Conservation (phyloP, 257 asterid genomes). For the Plantago elongata region DNA sequence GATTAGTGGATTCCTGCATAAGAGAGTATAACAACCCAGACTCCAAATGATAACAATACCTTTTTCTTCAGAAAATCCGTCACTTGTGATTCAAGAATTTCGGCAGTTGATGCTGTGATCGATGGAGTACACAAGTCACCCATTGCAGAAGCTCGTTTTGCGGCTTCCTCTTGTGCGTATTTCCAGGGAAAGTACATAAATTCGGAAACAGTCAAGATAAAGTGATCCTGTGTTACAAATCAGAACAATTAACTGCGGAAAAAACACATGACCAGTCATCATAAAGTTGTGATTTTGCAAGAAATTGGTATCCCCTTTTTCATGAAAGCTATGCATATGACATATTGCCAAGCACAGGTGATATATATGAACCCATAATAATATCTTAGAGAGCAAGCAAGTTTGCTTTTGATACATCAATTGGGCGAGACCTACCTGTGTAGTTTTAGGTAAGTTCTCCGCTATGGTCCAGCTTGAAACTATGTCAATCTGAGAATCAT, state of each 20-base stretch:
- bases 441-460: slow-evolving; percentile 62
- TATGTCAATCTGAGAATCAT: slow-evolving; percentile 62
- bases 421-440: slow-evolving; percentile 54
- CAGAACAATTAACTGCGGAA: slow-evolving; percentile 19
- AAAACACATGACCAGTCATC: background rate
- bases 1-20: slow-evolving; percentile 1
- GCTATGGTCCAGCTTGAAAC: slow-evolving; percentile 85
- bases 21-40: slow-evolving; percentile 2
- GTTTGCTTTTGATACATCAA: background rate
- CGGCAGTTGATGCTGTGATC: slow-evolving; percentile 81
- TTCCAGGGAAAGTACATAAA: slow-evolving; percentile 90
- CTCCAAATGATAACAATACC: slow-evolving; percentile 32
- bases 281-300: no score
- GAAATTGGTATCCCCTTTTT: no score
- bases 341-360: no score
- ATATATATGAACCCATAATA: background rate
- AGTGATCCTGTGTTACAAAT: slow-evolving; percentile 61
- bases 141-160: slow-evolving; percentile 42
- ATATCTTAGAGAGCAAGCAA: slow-evolving; percentile 13
- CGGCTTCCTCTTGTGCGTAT: slow-evolving; percentile 80
- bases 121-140: slow-evolving; percentile 87
- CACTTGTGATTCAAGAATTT: slow-evolving; percentile 70
- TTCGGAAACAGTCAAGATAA: slow-evolving; percentile 78
- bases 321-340: no score
- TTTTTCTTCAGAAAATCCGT: slow-evolving; percentile 68